Evolutionary conservation across 2,329 filamentous ascomycete species (phyloP).

Genomic region (Xylariaceae sp.): DNA sequence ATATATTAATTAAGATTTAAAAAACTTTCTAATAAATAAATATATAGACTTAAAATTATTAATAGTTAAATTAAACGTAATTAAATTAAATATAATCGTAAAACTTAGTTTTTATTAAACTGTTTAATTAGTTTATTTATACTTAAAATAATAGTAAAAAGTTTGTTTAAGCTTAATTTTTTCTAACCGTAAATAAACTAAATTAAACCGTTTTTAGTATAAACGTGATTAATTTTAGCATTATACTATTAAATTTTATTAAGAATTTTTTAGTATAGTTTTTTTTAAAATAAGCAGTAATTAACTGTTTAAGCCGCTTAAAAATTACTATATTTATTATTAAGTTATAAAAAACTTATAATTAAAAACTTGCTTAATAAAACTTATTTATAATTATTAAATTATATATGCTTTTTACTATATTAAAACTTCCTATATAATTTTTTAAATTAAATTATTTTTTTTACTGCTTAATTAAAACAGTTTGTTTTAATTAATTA

Average conservation of each 20-base stretch:
- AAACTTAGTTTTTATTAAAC: conserved; percentile 1
- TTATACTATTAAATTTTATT: not conserved
- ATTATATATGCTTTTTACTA: not conserved
- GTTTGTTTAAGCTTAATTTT: not conserved
- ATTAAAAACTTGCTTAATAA: conserved; percentile 8
- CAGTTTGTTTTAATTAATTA: not conserved
- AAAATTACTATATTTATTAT: not conserved
- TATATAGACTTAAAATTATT: conserved; percentile 9
- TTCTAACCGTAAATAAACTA: conserved; percentile 4
- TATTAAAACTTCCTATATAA: not conserved
- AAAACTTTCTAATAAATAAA: conserved; percentile 10
- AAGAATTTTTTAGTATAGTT: conserved; percentile 4
- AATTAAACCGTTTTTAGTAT: conserved; percentile 3
- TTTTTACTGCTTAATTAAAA: not conserved
- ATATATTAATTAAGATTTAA: not conserved
- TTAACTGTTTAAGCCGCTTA: not conserved
- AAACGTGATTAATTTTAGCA: not conserved
- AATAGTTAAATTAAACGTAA: not conserved
- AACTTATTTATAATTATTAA: conserved; percentile 8
- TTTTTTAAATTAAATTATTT: not conserved
- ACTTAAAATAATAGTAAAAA: not conserved
- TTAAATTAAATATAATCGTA: conserved; percentile 6
- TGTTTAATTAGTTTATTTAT: not conserved
- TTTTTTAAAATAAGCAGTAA: not conserved
- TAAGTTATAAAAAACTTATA: conserved; percentile 1